Evolutionary conservation across 208 protist species (phyloP).

Genomic region (Herpetomonas tarakana): DNA sequence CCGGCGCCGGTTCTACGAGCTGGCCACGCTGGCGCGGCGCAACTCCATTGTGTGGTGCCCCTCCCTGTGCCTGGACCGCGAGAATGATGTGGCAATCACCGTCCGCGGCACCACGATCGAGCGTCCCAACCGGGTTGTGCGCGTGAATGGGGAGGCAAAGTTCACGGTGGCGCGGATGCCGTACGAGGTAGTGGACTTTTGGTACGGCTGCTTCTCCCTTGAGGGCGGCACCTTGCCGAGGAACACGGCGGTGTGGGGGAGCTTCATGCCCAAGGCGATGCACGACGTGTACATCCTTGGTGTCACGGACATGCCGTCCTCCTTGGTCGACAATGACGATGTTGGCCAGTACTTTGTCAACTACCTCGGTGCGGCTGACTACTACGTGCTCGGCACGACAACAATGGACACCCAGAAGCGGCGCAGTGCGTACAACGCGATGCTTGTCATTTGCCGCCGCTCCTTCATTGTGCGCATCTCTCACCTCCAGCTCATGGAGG

Average conservation of each 20-base stretch:
- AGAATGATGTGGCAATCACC: slow-evolving; percentile 56
- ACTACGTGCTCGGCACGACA: slow-evolving; percentile 56
- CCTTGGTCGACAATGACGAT: slow-evolving; percentile 42
- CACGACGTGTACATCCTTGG: slow-evolving; percentile 78
- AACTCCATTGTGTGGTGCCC: slow-evolving; percentile 80
- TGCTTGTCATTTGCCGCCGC: slow-evolving; percentile 59
- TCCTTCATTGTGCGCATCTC: slow-evolving; percentile 61
- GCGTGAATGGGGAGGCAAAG: slow-evolving; percentile 41
- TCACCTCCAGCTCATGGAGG: slow-evolving; percentile 54
- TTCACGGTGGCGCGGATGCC: slow-evolving; percentile 70
- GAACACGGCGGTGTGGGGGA: slow-evolving; percentile 46
- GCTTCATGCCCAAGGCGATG: slow-evolving; percentile 60
- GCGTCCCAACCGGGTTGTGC: slow-evolving; percentile 19
- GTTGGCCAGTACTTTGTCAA: slow-evolving; percentile 50
- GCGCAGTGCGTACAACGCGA: slow-evolving; percentile 35
- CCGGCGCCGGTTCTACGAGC: slow-evolving; percentile 70
- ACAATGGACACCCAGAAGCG: slow-evolving; percentile 30
- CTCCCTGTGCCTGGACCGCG: slow-evolving; percentile 46
- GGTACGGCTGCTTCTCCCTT: slow-evolving; percentile 78
- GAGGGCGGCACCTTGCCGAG: slow-evolving; percentile 34
- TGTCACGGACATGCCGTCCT: slow-evolving; percentile 45
- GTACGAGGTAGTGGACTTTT: slow-evolving; percentile 80
- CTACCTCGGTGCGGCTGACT: slow-evolving; percentile 37
- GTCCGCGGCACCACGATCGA: slow-evolving; percentile 73
- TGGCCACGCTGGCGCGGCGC: slow-evolving; percentile 50